Evolutionary conservation across 306 rosid species (phyloP), one percentile per base, ranked within the genome.

Genomic region (Vigna angularis): DNA sequence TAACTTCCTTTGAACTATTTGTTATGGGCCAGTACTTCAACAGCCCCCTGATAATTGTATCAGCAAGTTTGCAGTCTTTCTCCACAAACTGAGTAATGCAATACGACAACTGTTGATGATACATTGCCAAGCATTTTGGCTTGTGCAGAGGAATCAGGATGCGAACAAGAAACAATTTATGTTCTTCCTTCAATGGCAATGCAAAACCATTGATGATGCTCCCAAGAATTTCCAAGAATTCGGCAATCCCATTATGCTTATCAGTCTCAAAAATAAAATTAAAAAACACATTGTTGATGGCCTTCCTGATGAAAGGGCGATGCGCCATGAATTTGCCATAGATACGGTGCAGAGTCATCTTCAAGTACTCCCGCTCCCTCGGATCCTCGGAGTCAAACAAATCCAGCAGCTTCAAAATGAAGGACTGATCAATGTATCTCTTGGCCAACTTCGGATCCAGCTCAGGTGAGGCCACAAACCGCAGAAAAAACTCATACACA

Each of bases 21-120:
- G 97, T 92, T 81, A 92, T 83, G 1, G 97, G 97, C 97, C 97
- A 92, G 86, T 90, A 92, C 90, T 92, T 92, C 81, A 90, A 72
- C 30, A 92, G 85, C 72, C 97, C 93, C 88, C 96, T 84, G 62
- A 90, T 89, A 63, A 92, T 88, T 28, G 93, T 86, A 83, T 92
- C 97, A 26, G 97, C 91, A 86, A 92, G 96, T 82, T 92, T 92
- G 87, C 91, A 90, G 67, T 90, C 97, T 79, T 93, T 93, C 84
- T 93, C 97, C 44, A 89, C 97, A 86, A 90, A 93, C 65, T 90
- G 96, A 2, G 86, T 85, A 74, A 90, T 88, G 85, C 93, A 89
- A 80, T 90, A 90, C 16, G 92, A 90, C 69, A 93, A 80, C 71
- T 87, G 96, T 66, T 90, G 96, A 81, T 93, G 93, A 82, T 90